Percentiles rank a stretch among this genome's conserved stretches.
Conservation (phyloP, 768 basidiomycete genomes). For the Mycena indigotica region DNA sequence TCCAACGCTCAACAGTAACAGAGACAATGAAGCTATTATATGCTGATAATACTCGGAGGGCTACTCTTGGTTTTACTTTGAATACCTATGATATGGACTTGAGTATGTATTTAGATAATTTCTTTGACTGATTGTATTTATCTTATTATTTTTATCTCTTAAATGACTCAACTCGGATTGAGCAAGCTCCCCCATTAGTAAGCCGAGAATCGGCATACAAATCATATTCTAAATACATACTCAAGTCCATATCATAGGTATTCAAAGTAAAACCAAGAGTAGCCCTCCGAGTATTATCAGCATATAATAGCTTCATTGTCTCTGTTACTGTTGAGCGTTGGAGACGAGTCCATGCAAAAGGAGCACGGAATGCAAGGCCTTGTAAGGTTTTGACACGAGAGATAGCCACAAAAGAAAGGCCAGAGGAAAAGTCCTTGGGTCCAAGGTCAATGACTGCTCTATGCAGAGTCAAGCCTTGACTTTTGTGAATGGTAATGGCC, state of each 20-base stretch:
- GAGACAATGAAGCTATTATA: background rate
- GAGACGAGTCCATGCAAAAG: background rate
- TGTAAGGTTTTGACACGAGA: constrained; percentile 9
- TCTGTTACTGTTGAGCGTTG: constrained; percentile 4
- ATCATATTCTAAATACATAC: background rate
- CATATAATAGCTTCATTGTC: background rate
- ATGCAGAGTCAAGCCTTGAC: too few relatives aligned
- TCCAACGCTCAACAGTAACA: constrained; percentile 3
- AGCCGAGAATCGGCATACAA: too few relatives aligned
- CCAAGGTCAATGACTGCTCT: too few relatives aligned
- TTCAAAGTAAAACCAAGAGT: constrained; percentile 1
- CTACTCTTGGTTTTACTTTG: background rate
- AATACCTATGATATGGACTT: background rate
- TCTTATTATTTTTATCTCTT: too few relatives aligned
- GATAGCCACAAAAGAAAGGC: too few relatives aligned
- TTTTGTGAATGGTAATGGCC: too few relatives aligned
- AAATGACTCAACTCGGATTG: too few relatives aligned
- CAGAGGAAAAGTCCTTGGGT: too few relatives aligned
- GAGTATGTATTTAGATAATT: background rate
- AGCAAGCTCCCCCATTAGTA: too few relatives aligned
- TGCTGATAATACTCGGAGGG: background rate
- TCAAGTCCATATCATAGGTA: background rate
- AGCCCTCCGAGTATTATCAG: background rate
- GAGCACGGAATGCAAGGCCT: constrained; percentile 5
- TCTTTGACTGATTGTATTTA: too few relatives aligned